Conservation (phyloP, 768 basidiomycete genomes). For the Obba rivulosa region DNA sequence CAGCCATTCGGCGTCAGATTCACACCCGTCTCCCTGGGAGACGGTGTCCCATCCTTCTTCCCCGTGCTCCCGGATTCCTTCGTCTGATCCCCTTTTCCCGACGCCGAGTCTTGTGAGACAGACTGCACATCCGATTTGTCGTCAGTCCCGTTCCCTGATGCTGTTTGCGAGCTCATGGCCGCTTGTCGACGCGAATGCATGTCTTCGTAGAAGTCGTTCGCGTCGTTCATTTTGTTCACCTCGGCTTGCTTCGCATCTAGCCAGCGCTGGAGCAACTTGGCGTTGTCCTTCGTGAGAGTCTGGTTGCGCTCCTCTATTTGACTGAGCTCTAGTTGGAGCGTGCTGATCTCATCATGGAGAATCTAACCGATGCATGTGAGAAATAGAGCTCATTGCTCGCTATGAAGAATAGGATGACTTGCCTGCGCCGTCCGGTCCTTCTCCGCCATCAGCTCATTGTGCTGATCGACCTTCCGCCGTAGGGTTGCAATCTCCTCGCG, state of each 20-base stretch:
- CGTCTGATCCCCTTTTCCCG: constrained; percentile 69
- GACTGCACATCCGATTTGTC: constrained; percentile 15
- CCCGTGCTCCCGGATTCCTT: constrained; percentile 38
- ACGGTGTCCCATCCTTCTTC: constrained; percentile 71
- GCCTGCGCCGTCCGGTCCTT: constrained; percentile 90
- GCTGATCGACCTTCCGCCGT: constrained; percentile 74
- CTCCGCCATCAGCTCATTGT: constrained; percentile 80
- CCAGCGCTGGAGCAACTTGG: constrained; percentile 93
- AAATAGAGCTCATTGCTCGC: too few relatives aligned
- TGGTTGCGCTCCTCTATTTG: constrained; percentile 86
- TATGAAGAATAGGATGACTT: constrained; percentile 5
- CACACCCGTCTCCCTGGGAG: constrained; percentile 62
- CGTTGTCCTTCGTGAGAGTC: constrained; percentile 88
- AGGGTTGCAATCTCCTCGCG: constrained; percentile 70
- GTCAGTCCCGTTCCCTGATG: constrained; percentile 23
- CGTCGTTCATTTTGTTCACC: constrained; percentile 93
- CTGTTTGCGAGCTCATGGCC: constrained; percentile 46
- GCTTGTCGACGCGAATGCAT: constrained; percentile 72
- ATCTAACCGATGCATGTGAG: constrained; percentile 36
- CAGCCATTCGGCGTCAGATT: constrained; percentile 92
- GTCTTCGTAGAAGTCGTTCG: constrained; percentile 84
- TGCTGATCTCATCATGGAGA: constrained; percentile 91
- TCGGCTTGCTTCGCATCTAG: constrained; percentile 91
- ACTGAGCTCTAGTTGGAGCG: constrained; percentile 84
- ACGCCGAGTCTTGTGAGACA: constrained; percentile 34